Conservation (phyloP, 768 basidiomycete species). For the Hypholoma fasciculare region DNA sequence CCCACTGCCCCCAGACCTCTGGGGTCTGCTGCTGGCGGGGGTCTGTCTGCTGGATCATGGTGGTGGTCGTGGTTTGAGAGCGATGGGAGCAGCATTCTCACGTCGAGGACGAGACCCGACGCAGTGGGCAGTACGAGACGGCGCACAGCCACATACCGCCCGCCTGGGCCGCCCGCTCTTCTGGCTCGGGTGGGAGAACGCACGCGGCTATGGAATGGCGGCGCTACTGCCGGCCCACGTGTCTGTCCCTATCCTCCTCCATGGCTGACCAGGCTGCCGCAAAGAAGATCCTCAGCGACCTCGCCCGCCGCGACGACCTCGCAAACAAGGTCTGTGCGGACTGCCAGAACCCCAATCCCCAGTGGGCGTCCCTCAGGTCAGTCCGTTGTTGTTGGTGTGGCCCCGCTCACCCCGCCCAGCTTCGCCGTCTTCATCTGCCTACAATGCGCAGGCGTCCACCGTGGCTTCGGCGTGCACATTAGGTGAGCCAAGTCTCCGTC, state of each 20-base stretch:
- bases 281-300: constrained; percentile 71
- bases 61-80: constrained; percentile 15
- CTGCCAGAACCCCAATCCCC: constrained; percentile 88
- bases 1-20: constrained; percentile 74
- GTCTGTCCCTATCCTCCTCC: background rate
- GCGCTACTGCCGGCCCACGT: background rate
- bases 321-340: constrained; percentile 81
- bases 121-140: constrained; percentile 31
- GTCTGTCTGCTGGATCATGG: constrained; percentile 72
- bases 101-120: constrained; percentile 33
- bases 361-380: constrained; percentile 89
- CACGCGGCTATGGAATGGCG: background rate
- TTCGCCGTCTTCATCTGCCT: constrained; percentile 92
- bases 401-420: constrained; percentile 34
- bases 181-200: constrained; percentile 14
- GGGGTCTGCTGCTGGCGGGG: constrained; percentile 46
- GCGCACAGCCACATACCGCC: constrained; percentile 25
- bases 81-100: constrained; percentile 9
- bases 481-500: constrained; percentile 41
- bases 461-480: constrained; percentile 94
- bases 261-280: constrained; percentile 66
- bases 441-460: constrained; percentile 81
- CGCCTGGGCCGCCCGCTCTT: constrained; percentile 24
- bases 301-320: constrained; percentile 70
- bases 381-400: background rate